phyloP scores from a whole-genome alignment of 1,284 basidiomycete genomes.

The Apiotrichum brassicae region DNA sequence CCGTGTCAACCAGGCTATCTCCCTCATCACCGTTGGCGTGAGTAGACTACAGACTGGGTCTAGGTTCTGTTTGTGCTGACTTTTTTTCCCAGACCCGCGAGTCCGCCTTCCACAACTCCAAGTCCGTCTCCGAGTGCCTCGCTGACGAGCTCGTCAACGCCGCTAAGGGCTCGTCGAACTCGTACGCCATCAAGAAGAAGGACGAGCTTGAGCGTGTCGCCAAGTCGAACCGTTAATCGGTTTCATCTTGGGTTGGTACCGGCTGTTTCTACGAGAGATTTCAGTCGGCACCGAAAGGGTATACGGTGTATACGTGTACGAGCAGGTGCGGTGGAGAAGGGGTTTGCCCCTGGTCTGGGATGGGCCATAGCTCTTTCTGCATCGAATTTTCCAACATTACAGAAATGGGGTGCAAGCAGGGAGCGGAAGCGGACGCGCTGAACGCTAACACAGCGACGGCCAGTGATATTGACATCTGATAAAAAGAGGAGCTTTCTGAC shows the following conservation, averaged over 20 bases:
- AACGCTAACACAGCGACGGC: too few relatives aligned
- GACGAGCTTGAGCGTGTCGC: slow-evolving; percentile 91
- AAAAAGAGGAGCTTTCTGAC: too few relatives aligned
- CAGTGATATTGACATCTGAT: too few relatives aligned
- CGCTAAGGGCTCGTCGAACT: slow-evolving; percentile 99
- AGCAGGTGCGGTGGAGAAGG: slow-evolving; percentile 20
- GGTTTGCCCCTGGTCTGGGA: slow-evolving; percentile 11
- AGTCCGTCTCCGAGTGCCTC: slow-evolving; percentile 96
- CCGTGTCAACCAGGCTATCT: slow-evolving; percentile 95
- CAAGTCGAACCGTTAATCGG: slow-evolving; percentile 91
- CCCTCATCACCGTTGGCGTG: slow-evolving; percentile 83
- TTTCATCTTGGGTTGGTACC: slow-evolving; percentile 3
- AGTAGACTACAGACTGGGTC: background rate
- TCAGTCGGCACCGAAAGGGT: slow-evolving; percentile 2
- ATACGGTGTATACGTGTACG: slow-evolving; percentile 20
- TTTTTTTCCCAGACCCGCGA: slow-evolving; percentile 63
- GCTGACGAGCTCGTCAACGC: slow-evolving; percentile 99
- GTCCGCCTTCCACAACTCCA: slow-evolving; percentile 99
- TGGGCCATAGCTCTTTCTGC: slow-evolving; percentile 21
- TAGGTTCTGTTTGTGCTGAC: slow-evolving; percentile 53
- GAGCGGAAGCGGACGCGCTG: background rate
- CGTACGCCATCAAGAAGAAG: slow-evolving; percentile 86
- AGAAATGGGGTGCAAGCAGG: background rate
- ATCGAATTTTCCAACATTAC: slow-evolving; percentile 16
- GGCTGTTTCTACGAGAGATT: background rate